A percentile compares a stretch with the other conserved stretches of the same genome.
Evolutionary conservation across 495 filamentous ascomycete genomes (phyloP).

Genomic region (Daldinia childiae): DNA sequence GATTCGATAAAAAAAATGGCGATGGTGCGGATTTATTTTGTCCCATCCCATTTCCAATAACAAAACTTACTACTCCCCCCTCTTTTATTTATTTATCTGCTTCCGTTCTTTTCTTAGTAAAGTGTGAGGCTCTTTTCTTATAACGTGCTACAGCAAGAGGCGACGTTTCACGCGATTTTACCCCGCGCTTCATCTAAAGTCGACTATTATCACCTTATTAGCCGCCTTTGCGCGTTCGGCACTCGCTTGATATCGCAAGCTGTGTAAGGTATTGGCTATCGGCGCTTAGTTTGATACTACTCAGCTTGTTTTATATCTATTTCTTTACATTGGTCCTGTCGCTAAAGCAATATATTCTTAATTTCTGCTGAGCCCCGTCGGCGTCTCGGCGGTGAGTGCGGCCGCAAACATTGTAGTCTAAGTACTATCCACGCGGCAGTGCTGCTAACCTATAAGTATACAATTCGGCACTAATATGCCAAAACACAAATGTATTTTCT

Average conservation of each 20-base stretch:
- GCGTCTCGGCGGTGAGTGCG: slow-evolving; percentile 23
- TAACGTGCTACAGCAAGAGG: slow-evolving; percentile 2
- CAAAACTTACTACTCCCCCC: not conserved
- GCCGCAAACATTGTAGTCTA: not conserved
- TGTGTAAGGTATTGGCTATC: slow-evolving; percentile 8
- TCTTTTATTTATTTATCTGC: not conserved
- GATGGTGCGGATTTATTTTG: not conserved
- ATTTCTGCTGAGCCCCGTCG: slow-evolving; percentile 18
- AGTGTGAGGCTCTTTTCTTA: slow-evolving; percentile 30
- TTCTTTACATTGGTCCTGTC: slow-evolving; percentile 5
- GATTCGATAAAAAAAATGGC: not conserved
- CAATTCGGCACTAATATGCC: slow-evolving; percentile 13
- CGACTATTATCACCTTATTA: slow-evolving; percentile 32
- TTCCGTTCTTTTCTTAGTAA: slow-evolving; percentile 17
- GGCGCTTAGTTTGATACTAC: slow-evolving; percentile 36
- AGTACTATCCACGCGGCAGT: slow-evolving; percentile 12
- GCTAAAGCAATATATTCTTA: slow-evolving; percentile 18
- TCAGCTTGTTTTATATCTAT: slow-evolving; percentile 1
- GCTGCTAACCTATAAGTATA: not conserved
- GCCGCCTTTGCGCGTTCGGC: slow-evolving; percentile 42
- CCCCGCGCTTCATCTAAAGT: slow-evolving; percentile 39
- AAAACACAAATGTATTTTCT: slow-evolving; percentile 1
- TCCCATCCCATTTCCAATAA: too few species aligned
- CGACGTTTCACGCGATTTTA: slow-evolving; percentile 25
- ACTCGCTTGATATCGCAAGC: slow-evolving; percentile 27